Evolutionary conservation across 192 early-diverging fungal species (phyloP), one percentile per base, ranked within the genome.

Genomic region (Coemansia sp.): DNA sequence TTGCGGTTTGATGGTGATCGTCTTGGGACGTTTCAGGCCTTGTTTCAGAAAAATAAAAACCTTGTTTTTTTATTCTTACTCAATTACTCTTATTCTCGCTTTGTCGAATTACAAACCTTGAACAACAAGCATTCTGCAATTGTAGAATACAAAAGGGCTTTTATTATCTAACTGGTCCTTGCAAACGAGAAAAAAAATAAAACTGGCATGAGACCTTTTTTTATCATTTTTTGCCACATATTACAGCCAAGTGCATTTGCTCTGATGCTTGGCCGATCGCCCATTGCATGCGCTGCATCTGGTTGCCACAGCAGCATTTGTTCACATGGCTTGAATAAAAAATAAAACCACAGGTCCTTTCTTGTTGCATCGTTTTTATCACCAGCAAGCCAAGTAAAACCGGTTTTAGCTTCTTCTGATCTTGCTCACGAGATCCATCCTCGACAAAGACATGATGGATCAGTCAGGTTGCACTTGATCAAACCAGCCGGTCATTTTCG

Each of bases 401-500:
- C n/a, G n/a, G n/a, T n/a, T n/a, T n/a, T n/a, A n/a, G n/a, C n/a
- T n/a, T n/a, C n/a, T n/a, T n/a, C n/a, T 14, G 42, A 45, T 16
- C 8, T 36, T 36, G 34, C 34, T 12, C 42, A 45, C 5, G 16
- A 45, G 12, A 11, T 14, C 12, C n/a, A n/a, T n/a, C n/a, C n/a
- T n/a, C n/a, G n/a, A n/a, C n/a, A n/a, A 52, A 52, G 5, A 22
- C 22, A 52, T 3, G 51, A 52, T 22, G 5, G 18, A 22, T 28
- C 51, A 52, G 22, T 20, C 10, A 22, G 5, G 16, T 25, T 32
- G 36, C 34, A 63, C 28, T n/a, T 17, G 20, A 8, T 69, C 45
- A 77, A 7, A 77, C 69, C 1, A 77, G 55, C 0, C 70, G 62
- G 10, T 66, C 62, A 42, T 51, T 64, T 42, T 77, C 76, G 1